A percentile compares a stretch with the other conserved stretches of the same genome.
These are phyloP conservation scores for Plasmopara halstedii DNA, from an alignment of 352 stramenopile genomes.

Conservation along the genomic window DNA sequence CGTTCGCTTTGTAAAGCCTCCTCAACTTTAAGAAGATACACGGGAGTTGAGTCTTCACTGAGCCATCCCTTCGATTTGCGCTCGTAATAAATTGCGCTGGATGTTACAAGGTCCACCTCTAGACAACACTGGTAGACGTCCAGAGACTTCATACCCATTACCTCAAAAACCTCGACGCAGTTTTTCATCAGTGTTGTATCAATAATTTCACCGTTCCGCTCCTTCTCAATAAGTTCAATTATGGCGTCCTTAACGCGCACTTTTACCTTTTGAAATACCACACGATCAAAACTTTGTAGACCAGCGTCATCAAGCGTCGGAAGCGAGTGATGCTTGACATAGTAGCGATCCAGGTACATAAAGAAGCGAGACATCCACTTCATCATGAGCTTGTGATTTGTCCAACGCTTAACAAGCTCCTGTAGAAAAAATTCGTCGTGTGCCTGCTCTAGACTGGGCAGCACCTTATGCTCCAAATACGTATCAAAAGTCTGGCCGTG, in stretches of 20 bases:
- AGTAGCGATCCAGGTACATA: constrained; percentile 98
- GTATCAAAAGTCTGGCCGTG: constrained; percentile 89
- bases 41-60: constrained; percentile 93
- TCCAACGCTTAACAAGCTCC: constrained; percentile 95
- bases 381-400: constrained; percentile 99
- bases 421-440: constrained; percentile 94
- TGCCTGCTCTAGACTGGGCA: constrained; percentile 81
- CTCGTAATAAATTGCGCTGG: constrained; percentile 93
- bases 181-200: constrained; percentile 95
- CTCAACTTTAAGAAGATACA: constrained; percentile 96
- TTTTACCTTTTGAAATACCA: constrained; percentile 84
- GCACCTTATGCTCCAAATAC: constrained; percentile 87
- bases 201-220: constrained; percentile 96
- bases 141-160: constrained; percentile 95
- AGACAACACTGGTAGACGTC: constrained; percentile 96
- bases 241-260: constrained; percentile 83
- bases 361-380: constrained; percentile 99
- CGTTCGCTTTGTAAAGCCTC: constrained; percentile 74
- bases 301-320: constrained; percentile 92
- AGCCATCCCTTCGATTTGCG: constrained; percentile 97
- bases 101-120: constrained; percentile 89
- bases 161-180: constrained; percentile 97
- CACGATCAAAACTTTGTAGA: constrained; percentile 73
- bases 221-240: constrained; percentile 95
- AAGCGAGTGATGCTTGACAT: constrained; percentile 96